Evolutionary conservation across 352 stramenopile species (phyloP).

Genomic region (Phytophthora pini): DNA sequence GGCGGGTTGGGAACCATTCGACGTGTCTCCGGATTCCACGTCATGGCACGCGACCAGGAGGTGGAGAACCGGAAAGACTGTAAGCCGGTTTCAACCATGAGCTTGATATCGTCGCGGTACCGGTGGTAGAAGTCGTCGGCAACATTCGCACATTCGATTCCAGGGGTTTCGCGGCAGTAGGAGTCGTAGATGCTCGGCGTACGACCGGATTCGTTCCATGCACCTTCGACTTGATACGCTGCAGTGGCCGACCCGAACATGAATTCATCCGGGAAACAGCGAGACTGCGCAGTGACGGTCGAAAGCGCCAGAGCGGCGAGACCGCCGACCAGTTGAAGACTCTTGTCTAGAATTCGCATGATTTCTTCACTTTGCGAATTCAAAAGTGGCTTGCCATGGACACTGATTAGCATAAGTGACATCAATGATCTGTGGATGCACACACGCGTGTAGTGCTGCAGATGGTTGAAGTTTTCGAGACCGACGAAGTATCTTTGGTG

Average conservation of each 20-base stretch:
- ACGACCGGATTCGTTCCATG: slow-evolving; percentile 68
- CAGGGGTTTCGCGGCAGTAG: slow-evolving; percentile 66
- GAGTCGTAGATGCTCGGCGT: slow-evolving; percentile 92
- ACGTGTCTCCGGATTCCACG: slow-evolving; percentile 57
- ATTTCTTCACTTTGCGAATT: slow-evolving; percentile 9
- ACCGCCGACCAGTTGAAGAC: slow-evolving; percentile 5
- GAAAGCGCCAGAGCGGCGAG: slow-evolving; percentile 8
- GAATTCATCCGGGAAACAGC: slow-evolving; percentile 66
- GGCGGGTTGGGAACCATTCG: slow-evolving; percentile 74
- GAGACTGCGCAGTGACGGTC: slow-evolving; percentile 6
- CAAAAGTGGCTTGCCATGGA: slow-evolving; percentile 14
- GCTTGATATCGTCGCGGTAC: slow-evolving; percentile 89
- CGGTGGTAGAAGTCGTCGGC: slow-evolving; percentile 93
- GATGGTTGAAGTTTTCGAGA: slow-evolving; percentile 8
- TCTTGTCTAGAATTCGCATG: slow-evolving; percentile 17
- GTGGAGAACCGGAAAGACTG: slow-evolving; percentile 94
- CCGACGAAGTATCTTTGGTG: not conserved
- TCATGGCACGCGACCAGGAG: slow-evolving; percentile 90
- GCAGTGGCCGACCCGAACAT: slow-evolving; percentile 86
- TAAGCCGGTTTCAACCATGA: slow-evolving; percentile 93
- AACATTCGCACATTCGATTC: slow-evolving; percentile 87
- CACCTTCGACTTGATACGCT: slow-evolving; percentile 93
- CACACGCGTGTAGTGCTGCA: slow-evolving; percentile 3
- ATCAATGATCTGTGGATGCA: slow-evolving; percentile 38
- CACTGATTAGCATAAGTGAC: slow-evolving; percentile 2